These are phyloP conservation scores for Geranium brycei DNA, from an alignment of 345 rosid genomes.

Conservation along the genomic window DNA sequence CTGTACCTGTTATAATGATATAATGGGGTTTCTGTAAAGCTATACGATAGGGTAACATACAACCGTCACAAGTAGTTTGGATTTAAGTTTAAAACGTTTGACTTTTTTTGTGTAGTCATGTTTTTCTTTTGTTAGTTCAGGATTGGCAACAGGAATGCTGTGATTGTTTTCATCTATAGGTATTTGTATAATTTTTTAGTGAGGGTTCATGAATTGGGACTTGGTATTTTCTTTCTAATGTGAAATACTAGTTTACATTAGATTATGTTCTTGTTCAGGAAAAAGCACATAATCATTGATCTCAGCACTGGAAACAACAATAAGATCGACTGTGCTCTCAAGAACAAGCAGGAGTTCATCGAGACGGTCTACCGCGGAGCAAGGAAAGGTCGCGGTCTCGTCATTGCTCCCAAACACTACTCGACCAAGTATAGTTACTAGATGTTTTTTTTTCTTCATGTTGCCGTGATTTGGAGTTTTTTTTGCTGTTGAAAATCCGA, in stretches of 20 bases:
- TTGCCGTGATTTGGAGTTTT: neutral
- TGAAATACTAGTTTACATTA: no score
- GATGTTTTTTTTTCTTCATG: conserved; percentile 8
- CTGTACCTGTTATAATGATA: neutral
- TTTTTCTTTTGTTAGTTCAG: neutral
- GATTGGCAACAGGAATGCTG: no score
- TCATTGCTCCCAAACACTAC: conserved; percentile 77
- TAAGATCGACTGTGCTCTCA: conserved; percentile 95
- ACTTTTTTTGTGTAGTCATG: neutral
- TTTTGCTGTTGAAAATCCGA: no score
- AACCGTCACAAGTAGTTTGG: neutral
- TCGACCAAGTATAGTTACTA: conserved; percentile 70
- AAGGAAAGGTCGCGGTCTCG: conserved; percentile 88
- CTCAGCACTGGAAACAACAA: conserved; percentile 96
- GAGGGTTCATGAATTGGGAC: no score
- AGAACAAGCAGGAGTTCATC: conserved; percentile 94
- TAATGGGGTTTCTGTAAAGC: neutral
- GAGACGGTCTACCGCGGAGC: conserved; percentile 89
- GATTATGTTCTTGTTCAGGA: conserved; percentile 92
- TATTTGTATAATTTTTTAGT: no score
- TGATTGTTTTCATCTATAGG: no score
- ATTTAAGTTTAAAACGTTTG: neutral
- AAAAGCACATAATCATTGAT: conserved; percentile 96
- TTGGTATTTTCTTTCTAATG: no score
- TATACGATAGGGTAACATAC: neutral